Conservation (phyloP, 2,329 filamentous ascomycete genomes). For the Nigrospora sphaerica region DNA sequence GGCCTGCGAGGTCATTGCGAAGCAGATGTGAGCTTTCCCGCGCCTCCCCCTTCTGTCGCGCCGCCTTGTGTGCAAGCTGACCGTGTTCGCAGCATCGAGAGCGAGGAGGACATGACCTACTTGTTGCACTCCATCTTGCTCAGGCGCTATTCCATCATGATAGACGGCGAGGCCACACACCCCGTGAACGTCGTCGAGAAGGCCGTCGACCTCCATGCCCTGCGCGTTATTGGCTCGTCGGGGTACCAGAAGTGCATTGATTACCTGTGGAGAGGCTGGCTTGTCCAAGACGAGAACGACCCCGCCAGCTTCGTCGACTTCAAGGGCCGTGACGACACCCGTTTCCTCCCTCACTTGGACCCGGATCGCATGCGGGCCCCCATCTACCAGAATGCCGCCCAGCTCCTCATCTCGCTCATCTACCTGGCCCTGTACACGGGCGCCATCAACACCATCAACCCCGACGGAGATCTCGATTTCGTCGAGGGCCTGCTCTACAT, state of each 20-base stretch:
- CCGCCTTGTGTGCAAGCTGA: background rate
- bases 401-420: conserved; percentile 75
- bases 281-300: conserved; percentile 91
- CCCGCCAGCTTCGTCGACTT: conserved; percentile 87
- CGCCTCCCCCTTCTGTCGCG: background rate
- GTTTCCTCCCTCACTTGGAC: conserved; percentile 77
- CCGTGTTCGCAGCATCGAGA: conserved; percentile 60
- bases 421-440: conserved; percentile 82
- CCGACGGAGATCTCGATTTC: conserved; percentile 71
- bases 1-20: conserved; percentile 89
- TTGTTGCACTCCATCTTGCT: conserved; percentile 77
- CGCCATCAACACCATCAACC: conserved; percentile 92
- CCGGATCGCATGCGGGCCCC: conserved; percentile 92
- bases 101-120: conserved; percentile 70
- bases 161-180: conserved; percentile 62
- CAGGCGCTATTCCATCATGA: conserved; percentile 77
- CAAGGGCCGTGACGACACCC: conserved; percentile 69
- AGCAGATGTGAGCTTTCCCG: conserved; percentile 47
- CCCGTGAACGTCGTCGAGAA: conserved; percentile 88
- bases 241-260: conserved; percentile 94
- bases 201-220: conserved; percentile 85
- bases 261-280: conserved; percentile 91
- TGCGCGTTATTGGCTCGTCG: conserved; percentile 81
- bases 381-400: conserved; percentile 83
- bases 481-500: conserved; percentile 81